phyloP scores from a whole-genome alignment of 2,329 filamentous ascomycete species.

The Colletotrichum ledebouriae region DNA sequence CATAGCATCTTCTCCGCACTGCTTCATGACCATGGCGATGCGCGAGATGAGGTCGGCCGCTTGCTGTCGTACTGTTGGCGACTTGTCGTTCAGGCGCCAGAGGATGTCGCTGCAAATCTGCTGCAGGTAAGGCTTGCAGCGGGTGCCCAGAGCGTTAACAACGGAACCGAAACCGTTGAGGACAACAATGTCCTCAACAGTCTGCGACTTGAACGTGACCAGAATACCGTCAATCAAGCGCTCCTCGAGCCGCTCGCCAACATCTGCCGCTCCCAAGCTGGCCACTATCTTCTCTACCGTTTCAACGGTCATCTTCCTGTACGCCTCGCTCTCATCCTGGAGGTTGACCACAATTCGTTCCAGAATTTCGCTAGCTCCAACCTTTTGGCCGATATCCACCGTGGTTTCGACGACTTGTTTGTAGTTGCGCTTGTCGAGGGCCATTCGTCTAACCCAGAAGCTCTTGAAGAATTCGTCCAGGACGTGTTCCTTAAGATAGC shows the following conservation, averaged over 20 bases:
- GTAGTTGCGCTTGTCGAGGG: conserved; percentile 97
- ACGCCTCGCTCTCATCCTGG: conserved; percentile 97
- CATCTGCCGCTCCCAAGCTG: conserved; percentile 91
- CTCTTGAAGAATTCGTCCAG: conserved; percentile 98
- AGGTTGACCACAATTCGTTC: conserved; percentile 94
- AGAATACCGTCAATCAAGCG: conserved; percentile 95
- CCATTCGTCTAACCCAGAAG: conserved; percentile 98
- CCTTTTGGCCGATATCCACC: conserved; percentile 96
- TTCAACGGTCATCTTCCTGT: conserved; percentile 99
- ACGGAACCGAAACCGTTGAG: conserved; percentile 98
- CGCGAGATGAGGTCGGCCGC: conserved; percentile 96
- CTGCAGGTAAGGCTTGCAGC: conserved; percentile 95
- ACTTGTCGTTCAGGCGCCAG: conserved; percentile 98
- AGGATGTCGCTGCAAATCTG: conserved; percentile 98
- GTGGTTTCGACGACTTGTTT: conserved; percentile 98
- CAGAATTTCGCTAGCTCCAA: conserved; percentile 95
- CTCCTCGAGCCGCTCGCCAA: conserved; percentile 92
- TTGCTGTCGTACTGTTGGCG: conserved; percentile 94
- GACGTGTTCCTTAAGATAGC: conserved; percentile 95
- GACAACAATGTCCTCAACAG: conserved; percentile 94
- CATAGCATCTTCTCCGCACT: conserved; percentile 94
- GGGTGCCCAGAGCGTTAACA: conserved; percentile 91
- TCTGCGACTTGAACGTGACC: conserved; percentile 97
- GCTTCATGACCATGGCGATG: conserved; percentile 99
- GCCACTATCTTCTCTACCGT: conserved; percentile 97